phyloP scores from a whole-genome alignment of 371 early-diverging fungal genomes.

The Haplosporangium sp. region DNA sequence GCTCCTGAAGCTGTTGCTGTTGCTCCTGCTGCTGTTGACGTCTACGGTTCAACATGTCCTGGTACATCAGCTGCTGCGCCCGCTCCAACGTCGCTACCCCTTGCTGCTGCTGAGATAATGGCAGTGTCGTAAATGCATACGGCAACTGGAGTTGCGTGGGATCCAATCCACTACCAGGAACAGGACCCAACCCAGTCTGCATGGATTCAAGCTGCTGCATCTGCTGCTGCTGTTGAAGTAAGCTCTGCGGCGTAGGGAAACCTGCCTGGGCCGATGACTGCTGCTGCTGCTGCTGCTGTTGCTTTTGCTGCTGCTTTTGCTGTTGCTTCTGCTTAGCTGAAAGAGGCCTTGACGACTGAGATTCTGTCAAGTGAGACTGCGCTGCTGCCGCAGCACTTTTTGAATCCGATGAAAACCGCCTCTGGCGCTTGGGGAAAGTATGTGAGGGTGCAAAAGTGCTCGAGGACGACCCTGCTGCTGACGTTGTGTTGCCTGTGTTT shows the following conservation, averaged over 20 bases:
- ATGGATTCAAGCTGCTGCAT: constrained; percentile 33
- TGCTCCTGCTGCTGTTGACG: constrained; percentile 46
- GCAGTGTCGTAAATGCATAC: constrained; percentile 51
- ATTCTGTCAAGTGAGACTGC: constrained; percentile 21
- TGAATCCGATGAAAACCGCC: constrained; percentile 51
- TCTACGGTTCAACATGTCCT: constrained; percentile 53
- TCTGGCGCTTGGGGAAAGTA: constrained; percentile 52
- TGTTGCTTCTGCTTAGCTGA: constrained; percentile 42
- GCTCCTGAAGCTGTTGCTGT: constrained; percentile 32
- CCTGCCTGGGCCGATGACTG: constrained; percentile 12
- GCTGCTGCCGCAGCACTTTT: constrained; percentile 38
- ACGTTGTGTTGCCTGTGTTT: no score
- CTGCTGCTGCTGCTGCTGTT: constrained; percentile 13
- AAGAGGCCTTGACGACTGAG: constrained; percentile 23
- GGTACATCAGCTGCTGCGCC: constrained; percentile 53
- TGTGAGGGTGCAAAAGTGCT: constrained; percentile 33
- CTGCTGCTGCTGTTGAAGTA: constrained; percentile 31
- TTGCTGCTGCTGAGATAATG: constrained; percentile 51
- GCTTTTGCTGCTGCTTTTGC: constrained; percentile 25
- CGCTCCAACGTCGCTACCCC: constrained; percentile 53
- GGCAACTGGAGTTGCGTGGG: constrained; percentile 49
- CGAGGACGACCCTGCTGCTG: not conserved
- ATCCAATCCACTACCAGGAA: constrained; percentile 31
- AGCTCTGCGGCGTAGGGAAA: constrained; percentile 37
- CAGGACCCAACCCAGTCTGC: constrained; percentile 27